phyloP scores from a whole-genome alignment of 352 stramenopile genomes.

The Aphanomyces cochlioides region DNA sequence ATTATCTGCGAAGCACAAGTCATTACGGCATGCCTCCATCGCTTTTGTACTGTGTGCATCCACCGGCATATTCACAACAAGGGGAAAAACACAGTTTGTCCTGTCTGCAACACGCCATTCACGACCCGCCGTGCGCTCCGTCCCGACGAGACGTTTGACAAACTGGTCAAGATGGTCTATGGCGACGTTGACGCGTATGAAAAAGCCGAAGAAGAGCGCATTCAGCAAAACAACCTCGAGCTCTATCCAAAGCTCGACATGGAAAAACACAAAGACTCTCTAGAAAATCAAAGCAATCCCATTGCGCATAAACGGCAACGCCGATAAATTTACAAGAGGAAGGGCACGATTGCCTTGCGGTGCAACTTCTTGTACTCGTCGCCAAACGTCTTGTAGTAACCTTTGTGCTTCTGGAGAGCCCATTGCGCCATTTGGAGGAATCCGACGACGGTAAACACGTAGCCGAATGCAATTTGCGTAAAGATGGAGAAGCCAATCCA shows the following conservation, averaged over 20 bases:
- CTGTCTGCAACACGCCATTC: conserved; percentile 22
- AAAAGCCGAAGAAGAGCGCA: conserved; percentile 15
- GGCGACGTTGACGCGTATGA: conserved; percentile 25
- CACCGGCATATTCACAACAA: conserved; percentile 26
- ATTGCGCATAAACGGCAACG: conserved; percentile 14
- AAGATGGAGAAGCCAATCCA: conserved; percentile 88
- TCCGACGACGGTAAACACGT: conserved; percentile 80
- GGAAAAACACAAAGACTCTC: conserved; percentile 4
- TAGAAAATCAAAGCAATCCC: conserved; percentile 16
- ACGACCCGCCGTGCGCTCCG: conserved; percentile 19
- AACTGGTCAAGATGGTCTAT: conserved; percentile 22
- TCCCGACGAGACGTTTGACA: conserved; percentile 20
- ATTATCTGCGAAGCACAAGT: conserved; percentile 21
- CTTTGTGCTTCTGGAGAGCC: conserved; percentile 84
- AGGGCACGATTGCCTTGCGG: conserved; percentile 80
- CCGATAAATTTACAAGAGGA: conserved; percentile 55
- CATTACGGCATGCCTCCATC: conserved; percentile 26
- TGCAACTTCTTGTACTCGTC: conserved; percentile 86
- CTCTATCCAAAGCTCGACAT: conserved; percentile 8
- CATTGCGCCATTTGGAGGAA: conserved; percentile 89
- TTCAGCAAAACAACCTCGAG: conserved; percentile 20
- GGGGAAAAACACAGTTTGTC: conserved; percentile 12
- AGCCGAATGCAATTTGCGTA: conserved; percentile 74
- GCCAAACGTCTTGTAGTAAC: conserved; percentile 83
- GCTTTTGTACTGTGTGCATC: conserved; percentile 20